Evolutionary conservation across 2,329 filamentous ascomycete genomes (phyloP), one percentile per base, ranked within the genome.

Genomic region (Arachnomyces sp.): DNA sequence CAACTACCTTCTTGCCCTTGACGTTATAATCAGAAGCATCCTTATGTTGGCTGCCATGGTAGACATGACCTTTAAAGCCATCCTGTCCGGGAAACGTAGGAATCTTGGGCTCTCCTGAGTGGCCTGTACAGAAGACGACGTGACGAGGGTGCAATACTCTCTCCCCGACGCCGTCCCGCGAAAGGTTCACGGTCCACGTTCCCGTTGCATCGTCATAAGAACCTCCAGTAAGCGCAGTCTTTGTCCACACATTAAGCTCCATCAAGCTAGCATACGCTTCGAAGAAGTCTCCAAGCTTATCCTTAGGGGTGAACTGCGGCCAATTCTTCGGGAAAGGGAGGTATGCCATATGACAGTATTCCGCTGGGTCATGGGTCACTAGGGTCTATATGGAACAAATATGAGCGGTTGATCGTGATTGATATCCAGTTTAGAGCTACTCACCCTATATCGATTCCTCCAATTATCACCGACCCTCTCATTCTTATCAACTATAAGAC

Each of bases 221-320:
- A 2, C 64, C 62, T 4, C 55, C 61, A 3, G 51, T 55, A n/a
- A 73, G 52, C 0, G 46, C 59, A 3, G 64, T 66, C 8, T 56
- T 56, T 29, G 59, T 58, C 59, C 68, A 66, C 2, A 73, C 57
- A 44, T 72, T 70, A 31, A 74, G 58, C 31, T 69, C 65, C 61
- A 74, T 70, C 3, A 68, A 52, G n/a, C 52, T 63, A 2, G 64
- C 65, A 40, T 73, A 74, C 1, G 60, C 58, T 39, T 71, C 68
- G 29, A 73, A 65, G 58, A 70, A 74, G 35, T 66, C 61, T 4
- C 60, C 66, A 0, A 75, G 58, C 28, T 72, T 69, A 41, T 72
- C 64, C 38, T 68, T 66, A 0, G 63, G 60, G 0, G 67, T 66
- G 44, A 67, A 67, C 17, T 64, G 52, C 0, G 67, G 65, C 55